These are phyloP conservation scores for Fusarium virguliforme DNA, from an alignment of 2,329 filamentous ascomycete species.

Conservation along the genomic window DNA sequence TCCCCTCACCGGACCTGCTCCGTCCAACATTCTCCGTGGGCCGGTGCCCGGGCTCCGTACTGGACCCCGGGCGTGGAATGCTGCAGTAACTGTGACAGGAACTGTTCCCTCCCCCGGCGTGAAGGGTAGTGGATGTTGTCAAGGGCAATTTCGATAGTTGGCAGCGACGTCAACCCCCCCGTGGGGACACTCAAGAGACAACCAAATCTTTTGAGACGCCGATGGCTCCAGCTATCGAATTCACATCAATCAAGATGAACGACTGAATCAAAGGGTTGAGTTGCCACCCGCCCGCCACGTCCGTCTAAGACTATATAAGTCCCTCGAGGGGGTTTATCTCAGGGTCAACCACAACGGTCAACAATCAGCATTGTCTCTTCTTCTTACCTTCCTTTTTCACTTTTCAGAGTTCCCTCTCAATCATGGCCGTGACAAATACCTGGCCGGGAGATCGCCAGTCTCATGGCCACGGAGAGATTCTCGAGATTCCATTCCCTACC, in stretches of 20 bases:
- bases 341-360: slow-evolving; percentile 34
- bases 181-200: slow-evolving; percentile 25
- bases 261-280: slow-evolving; percentile 23
- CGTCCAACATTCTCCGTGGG: slow-evolving; percentile 47
- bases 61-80: slow-evolving; percentile 45
- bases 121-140: slow-evolving; percentile 37
- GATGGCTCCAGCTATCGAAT: slow-evolving; percentile 30
- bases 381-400: slow-evolving; percentile 18
- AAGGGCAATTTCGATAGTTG: slow-evolving; percentile 37
- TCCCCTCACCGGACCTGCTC: slow-evolving; percentile 30
- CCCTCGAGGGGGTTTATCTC: slow-evolving; percentile 35
- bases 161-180: slow-evolving; percentile 27
- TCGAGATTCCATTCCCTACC: slow-evolving; percentile 57
- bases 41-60: slow-evolving; percentile 43
- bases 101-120: slow-evolving; percentile 15
- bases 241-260: slow-evolving; percentile 27
- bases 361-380: slow-evolving; percentile 41
- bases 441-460: slow-evolving; percentile 23
- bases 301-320: slow-evolving; percentile 44
- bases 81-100: slow-evolving; percentile 36
- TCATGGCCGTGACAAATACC: slow-evolving; percentile 22
- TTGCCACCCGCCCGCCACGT: slow-evolving; percentile 31
- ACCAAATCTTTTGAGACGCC: slow-evolving; percentile 24
- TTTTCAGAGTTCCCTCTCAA: slow-evolving; percentile 8
- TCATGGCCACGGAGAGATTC: slow-evolving; percentile 39